Conservation (phyloP, 805 yeast genomes). For the Saccharomycopsis capsularis region DNA sequence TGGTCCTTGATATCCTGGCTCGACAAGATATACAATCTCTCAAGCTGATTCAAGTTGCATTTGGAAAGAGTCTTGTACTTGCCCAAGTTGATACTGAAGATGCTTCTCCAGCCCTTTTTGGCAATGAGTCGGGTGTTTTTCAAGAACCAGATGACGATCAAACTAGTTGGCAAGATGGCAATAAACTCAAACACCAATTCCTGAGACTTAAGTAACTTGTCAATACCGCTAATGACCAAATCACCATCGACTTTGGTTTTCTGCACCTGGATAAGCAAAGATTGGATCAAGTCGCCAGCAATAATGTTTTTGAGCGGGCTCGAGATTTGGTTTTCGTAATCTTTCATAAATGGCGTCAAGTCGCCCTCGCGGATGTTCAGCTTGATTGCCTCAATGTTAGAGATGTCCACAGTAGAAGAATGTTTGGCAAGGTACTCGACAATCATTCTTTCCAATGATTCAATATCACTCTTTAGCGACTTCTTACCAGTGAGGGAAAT, state of each 20-base stretch:
- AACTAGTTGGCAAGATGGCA: slow-evolving; percentile 75
- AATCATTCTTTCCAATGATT: slow-evolving; percentile 76
- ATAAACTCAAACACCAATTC: slow-evolving; percentile 90
- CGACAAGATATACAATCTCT: slow-evolving; percentile 39
- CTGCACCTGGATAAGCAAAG: slow-evolving; percentile 85
- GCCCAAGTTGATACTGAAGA: slow-evolving; percentile 27
- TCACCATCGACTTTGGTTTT: slow-evolving; percentile 95
- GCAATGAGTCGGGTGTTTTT: slow-evolving; percentile 28
- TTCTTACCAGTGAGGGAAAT: slow-evolving; percentile 75
- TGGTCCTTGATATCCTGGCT: slow-evolving; percentile 21
- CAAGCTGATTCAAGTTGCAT: slow-evolving; percentile 49
- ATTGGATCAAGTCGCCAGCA: slow-evolving; percentile 66
- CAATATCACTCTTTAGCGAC: slow-evolving; percentile 69
- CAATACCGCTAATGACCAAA: slow-evolving; percentile 84
- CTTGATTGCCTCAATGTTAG: slow-evolving; percentile 18
- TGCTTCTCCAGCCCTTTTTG: slow-evolving; percentile 33
- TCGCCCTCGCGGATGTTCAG: slow-evolving; percentile 59
- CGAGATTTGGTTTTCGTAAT: slow-evolving; percentile 70
- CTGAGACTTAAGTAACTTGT: slow-evolving; percentile 80
- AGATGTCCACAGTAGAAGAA: slow-evolving; percentile 12
- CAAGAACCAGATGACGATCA: slow-evolving; percentile 46
- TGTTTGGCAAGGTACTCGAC: slow-evolving; percentile 27
- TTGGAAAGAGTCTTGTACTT: slow-evolving; percentile 32
- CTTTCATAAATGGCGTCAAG: slow-evolving; percentile 67
- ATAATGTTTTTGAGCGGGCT: slow-evolving; percentile 59